A percentile compares a stretch with the other conserved stretches of the same genome.
Conservation (phyloP, 2,329 filamentous ascomycete species). For the Dactylonectria macrodidyma region DNA sequence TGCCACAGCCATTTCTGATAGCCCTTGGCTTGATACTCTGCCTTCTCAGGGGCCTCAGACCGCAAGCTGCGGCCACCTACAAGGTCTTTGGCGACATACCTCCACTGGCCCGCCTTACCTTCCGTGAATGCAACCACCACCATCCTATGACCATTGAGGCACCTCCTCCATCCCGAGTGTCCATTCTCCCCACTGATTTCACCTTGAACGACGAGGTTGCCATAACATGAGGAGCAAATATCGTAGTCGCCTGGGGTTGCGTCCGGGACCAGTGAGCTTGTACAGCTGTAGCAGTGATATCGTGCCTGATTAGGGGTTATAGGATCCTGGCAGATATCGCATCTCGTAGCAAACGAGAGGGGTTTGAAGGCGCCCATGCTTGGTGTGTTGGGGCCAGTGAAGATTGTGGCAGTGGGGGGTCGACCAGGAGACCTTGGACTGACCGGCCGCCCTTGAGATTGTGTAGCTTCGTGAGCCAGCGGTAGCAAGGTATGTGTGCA, state of each 20-base stretch:
- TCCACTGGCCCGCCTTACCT: slow-evolving; percentile 74
- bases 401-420: slow-evolving; percentile 64
- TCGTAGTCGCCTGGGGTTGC: slow-evolving; percentile 83
- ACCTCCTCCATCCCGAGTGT: slow-evolving; percentile 85
- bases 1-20: slow-evolving; percentile 69
- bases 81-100: slow-evolving; percentile 78
- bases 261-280: slow-evolving; percentile 63
- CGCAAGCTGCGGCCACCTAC: slow-evolving; percentile 83
- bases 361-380: slow-evolving; percentile 73
- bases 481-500: slow-evolving; percentile 89
- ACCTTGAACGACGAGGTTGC: slow-evolving; percentile 72
- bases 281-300: slow-evolving; percentile 86
- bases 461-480: slow-evolving; percentile 71
- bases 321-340: slow-evolving; percentile 81
- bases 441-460: slow-evolving; percentile 54
- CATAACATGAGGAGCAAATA: slow-evolving; percentile 85
- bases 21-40: slow-evolving; percentile 51
- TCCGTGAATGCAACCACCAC: slow-evolving; percentile 83
- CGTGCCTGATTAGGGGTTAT: slow-evolving; percentile 80
- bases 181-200: slow-evolving; percentile 84
- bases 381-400: slow-evolving; percentile 62
- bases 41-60: slow-evolving; percentile 65
- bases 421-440: slow-evolving; percentile 61
- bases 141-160: slow-evolving; percentile 87
- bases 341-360: slow-evolving; percentile 80